Evolutionary conservation across 2,329 filamentous ascomycete genomes (phyloP), one percentile per base, ranked within the genome.

Genomic region (Colletotrichum ledebouriae): DNA sequence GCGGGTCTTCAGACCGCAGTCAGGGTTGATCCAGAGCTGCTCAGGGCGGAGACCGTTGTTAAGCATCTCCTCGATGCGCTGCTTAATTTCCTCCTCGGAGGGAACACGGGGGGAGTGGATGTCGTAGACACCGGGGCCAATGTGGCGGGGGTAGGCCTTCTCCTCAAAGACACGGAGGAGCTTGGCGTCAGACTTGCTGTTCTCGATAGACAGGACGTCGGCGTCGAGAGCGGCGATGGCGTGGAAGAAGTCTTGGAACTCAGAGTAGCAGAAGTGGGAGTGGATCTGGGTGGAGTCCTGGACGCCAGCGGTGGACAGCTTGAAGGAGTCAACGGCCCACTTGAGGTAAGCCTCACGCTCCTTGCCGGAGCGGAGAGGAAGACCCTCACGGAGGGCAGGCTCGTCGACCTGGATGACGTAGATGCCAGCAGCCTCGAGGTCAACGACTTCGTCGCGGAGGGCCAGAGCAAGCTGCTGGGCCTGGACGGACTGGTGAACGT

Each of bases 231-330:
- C 95, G 73, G 96, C 94, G 76, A 99, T 99, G 85, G 96, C 96
- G 85, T 98, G 94, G 94, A 99, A 99, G 90, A 99, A 99, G 88
- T 99, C 96, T 87, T 99, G 96, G 93, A 99, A 99, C 89, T 99
- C 96, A 60, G 96, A 98, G 91, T 99, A 99, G 85, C 96, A 99
- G 93, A 99, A 99, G 89, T 99, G 96, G 72, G 94, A 98, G 92
- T 99, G 96, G 83, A 99, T 98, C 89, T 99, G 96, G 75, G 96
- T 99, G 68, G 92, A 93, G 83, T 99, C 94, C 85, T 94, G 85
- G 71, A 99, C 95, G 81, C 94, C 96, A 70, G 94, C 90, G 76
- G 94, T 97, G 73, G 95, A 91, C 74, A 99, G 93, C 82, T 93
- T 94, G 94, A 99, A 99, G 76, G 94, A 94, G 86, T 97, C 91